Evolutionary conservation across 495 filamentous ascomycete genomes (phyloP), one percentile per base, ranked within the genome.

Genomic region (Annulohypoxylon stygium): DNA sequence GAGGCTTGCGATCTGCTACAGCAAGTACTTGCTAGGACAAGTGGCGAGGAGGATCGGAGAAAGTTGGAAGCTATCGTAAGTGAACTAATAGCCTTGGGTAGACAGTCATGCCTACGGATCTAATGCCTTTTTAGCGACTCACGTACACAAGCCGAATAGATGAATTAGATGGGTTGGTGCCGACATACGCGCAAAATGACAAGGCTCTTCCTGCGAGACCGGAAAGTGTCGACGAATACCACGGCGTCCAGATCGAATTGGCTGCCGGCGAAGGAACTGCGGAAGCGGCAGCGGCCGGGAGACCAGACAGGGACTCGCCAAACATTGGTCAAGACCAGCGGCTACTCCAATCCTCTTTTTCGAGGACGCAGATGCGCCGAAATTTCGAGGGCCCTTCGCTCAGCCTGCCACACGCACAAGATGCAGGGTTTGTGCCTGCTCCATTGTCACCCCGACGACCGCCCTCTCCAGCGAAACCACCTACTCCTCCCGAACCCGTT

Each of bases 51-150:
- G 18, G 95, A 99, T 79, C 91, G 89, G 76, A 86, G 87, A 67
- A 98, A 97, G 82, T 82, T 99, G 50, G 93, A 97, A 75, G 90
- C 93, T 50, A 97, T 99, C 83, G 94, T 97, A 86, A 88, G 94
- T 90, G 65, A 9, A 57, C 30, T 33, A 3, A 8, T 36, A 43
- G 10, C 37, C 25, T 14, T 4, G 3, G 12, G 14, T 50, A 12
- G n/a, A 54, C 7, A 16, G 36, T 23, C 34, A 14, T 50, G 14
- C 25, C n/a, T 33, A 47, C 2, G 20, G 10, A 50, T 41, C 47
- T 70, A 73, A 77, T 45, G 3, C 25, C 11, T 51, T 64, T 51
- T 58, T 78, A 95, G 94, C 90, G 93, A 72, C 89, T 91, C 67
- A 97, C 95, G 1, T 98, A 99, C 80, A 92, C 90, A 61, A 92